phyloP scores from a whole-genome alignment of 176 grass and related monocot genomes.

The Triticum monococcum region DNA sequence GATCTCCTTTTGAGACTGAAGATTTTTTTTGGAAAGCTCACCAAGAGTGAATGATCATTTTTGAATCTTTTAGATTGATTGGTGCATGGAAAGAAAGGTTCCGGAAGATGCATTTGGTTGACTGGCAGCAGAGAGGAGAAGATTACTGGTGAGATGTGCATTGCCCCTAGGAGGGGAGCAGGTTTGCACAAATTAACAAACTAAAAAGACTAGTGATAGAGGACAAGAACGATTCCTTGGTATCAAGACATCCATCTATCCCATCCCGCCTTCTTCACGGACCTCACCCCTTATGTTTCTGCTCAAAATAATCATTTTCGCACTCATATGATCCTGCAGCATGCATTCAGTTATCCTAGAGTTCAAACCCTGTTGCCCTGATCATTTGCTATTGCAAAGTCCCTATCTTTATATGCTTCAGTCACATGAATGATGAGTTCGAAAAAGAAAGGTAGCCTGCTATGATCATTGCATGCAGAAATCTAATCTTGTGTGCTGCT shows the following conservation, averaged over 20 bases:
- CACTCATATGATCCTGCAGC: constrained; percentile 32
- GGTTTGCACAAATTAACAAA: constrained; percentile 41
- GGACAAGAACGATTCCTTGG: constrained; percentile 50
- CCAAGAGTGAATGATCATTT: constrained; percentile 8
- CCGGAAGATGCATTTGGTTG: constrained; percentile 33
- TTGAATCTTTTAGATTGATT: constrained; percentile 21
- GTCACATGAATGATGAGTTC: constrained; percentile 48
- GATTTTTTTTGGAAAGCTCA: constrained; percentile 17
- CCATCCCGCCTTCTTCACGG: neutral
- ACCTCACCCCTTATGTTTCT: constrained; percentile 28
- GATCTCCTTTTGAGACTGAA: constrained; percentile 27
- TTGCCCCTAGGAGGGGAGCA: constrained; percentile 53
- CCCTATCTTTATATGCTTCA: constrained; percentile 34
- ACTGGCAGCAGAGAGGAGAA: constrained; percentile 22
- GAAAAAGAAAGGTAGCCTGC: constrained; percentile 45
- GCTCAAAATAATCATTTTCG: constrained; percentile 31
- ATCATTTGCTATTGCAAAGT: constrained; percentile 51
- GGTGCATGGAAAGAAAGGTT: constrained; percentile 30
- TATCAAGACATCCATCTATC: constrained; percentile 52
- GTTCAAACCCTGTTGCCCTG: constrained; percentile 33
- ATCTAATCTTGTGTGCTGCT: constrained; percentile 30
- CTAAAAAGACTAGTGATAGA: constrained; percentile 49
- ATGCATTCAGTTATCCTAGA: constrained; percentile 41
- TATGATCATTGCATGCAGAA: constrained; percentile 46
- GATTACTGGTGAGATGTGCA: constrained; percentile 35